Conservation (phyloP, 768 basidiomycete genomes). For the Agrocybe pediades region DNA sequence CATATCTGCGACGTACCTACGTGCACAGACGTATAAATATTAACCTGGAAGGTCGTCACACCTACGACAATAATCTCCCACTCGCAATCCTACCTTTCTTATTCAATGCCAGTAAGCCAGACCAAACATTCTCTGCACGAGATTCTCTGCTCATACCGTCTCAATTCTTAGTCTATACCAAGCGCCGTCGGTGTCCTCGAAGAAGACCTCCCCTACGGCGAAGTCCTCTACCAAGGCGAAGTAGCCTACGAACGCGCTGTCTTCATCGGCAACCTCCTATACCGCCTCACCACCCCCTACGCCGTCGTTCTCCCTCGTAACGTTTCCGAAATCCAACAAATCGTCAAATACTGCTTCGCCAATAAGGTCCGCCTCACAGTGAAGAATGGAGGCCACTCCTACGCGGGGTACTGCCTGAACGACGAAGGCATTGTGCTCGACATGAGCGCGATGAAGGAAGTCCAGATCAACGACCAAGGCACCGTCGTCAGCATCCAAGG, state of each 20-base stretch:
- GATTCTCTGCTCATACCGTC: neutral
- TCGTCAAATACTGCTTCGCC: neutral
- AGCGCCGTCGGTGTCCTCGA: neutral
- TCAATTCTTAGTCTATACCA: neutral
- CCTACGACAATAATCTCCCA: neutral
- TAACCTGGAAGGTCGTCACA: neutral
- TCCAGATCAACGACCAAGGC: neutral
- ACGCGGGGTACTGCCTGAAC: neutral
- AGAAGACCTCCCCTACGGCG: neutral
- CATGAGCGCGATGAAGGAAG: neutral
- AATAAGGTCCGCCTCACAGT: neutral
- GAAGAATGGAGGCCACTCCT: neutral
- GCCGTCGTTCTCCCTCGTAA: neutral
- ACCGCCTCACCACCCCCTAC: neutral
- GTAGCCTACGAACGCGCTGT: neutral
- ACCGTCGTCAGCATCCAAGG: neutral
- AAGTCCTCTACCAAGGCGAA: neutral
- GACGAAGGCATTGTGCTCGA: neutral
- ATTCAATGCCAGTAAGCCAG: neutral
- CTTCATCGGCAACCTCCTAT: neutral
- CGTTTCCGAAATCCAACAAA: neutral
- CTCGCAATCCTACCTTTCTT: neutral
- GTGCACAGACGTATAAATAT: too few relatives aligned
- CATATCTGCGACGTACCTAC: too few relatives aligned
- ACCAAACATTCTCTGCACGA: neutral